Base-by-base conservation (phyloP, 2,329 filamentous ascomycete genomes). In the Coniosporium tulheliwenetii region DNA sequence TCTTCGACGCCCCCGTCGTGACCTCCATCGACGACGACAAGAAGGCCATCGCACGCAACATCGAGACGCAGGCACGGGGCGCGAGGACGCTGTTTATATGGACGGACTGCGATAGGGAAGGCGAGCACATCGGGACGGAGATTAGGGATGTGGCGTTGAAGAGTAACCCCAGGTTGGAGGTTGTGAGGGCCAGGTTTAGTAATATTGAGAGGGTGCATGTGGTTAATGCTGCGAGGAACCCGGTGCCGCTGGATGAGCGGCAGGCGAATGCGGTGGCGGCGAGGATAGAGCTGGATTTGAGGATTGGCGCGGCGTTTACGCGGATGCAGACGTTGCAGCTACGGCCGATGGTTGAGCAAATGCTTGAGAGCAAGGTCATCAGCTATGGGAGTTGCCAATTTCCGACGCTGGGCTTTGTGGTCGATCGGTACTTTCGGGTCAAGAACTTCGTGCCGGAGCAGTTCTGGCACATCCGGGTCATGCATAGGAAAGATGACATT, bases 41-140 rank as follows among this genome's bases (percentile, higher is more conserved):
- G 55, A 79, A 79, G 51, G 65, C 71, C 1, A 81, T 98, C 46
- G 86, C 87, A 8, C 71, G 78, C 30, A 98, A 98, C 54, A 91
- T 98, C 52, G 75, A 80, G 49, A 65, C 72, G 1, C 80, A 93
- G 58, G 89, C 91, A 13, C 72, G 72, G 44, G 72, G 73, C 55
- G 71, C 78, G n/a, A 73, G 70, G 41, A 76, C 79, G 10, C 69
- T 98, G 30, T 89, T 93, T 59, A 95, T 98, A 51, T 98, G 91
- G 91, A 98, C 91, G 1, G 91, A 98, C 70, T 96, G 91, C 61
- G 91, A 98, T 67, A 78, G 87, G 41, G 91, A 98, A 68, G 91
- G 91, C 31, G 91, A 98, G 59, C 83, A 96, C 55, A 98, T 98
- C 49, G 91, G 91, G 5, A 73, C 81, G 33, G 89, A 98, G 58